Evolutionary conservation across 2,329 filamentous ascomycete genomes (phyloP).

Genomic region (Daldinia sp.): DNA sequence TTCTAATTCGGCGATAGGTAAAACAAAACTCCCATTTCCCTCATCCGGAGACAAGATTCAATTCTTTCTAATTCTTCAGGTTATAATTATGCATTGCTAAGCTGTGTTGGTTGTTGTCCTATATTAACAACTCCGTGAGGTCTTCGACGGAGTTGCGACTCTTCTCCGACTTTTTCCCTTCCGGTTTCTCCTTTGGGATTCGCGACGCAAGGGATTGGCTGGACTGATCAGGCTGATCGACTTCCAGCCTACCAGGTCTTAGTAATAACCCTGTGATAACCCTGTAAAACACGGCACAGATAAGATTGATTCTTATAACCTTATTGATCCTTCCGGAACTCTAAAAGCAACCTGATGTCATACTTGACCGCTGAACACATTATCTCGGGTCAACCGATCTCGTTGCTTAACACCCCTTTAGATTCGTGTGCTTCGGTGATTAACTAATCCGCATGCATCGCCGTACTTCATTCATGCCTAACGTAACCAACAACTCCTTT

Average conservation of each 20-base stretch:
- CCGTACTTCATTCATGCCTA: neutral
- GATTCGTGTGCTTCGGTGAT: neutral
- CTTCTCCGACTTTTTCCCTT: neutral
- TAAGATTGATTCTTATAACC: conserved; percentile 1
- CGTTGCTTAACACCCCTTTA: neutral
- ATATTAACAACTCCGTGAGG: neutral
- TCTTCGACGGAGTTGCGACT: neutral
- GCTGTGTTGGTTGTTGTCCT: neutral
- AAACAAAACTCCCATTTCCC: neutral
- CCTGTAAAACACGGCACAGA: neutral
- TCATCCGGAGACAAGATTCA: neutral
- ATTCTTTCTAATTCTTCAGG: neutral
- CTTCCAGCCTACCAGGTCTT: neutral
- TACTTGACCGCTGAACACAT: neutral
- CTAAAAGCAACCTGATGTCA: neutral
- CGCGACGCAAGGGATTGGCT: neutral
- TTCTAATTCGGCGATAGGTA: conserved; percentile 12
- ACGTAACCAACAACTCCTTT: neutral
- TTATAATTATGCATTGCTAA: neutral
- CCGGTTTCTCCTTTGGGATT: conserved; percentile 32
- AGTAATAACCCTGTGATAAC: neutral
- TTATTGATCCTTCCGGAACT: conserved; percentile 4
- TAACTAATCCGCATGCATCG: neutral
- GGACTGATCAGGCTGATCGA: neutral
- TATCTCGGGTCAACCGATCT: neutral